A percentile compares a stretch with the other conserved stretches of the same genome.
These are phyloP conservation scores for Trichoderma virens DNA, from an alignment of 495 filamentous ascomycete genomes.

Conservation along the genomic window DNA sequence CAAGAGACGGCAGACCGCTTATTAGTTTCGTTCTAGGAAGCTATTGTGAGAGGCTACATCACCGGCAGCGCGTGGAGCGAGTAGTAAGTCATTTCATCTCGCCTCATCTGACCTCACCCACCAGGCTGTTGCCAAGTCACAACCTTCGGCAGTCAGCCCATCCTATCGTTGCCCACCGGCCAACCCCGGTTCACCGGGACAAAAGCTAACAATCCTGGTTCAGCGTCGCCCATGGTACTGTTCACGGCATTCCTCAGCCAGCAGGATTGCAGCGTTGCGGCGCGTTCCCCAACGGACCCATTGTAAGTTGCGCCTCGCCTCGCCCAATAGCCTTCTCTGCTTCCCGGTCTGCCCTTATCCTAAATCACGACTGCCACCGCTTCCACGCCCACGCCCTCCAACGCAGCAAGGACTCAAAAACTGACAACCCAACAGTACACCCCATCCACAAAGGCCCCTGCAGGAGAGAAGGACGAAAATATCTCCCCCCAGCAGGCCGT, in stretches of 20 bases:
- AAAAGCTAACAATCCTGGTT: constrained; percentile 39
- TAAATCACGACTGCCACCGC: background rate
- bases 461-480: constrained; percentile 82
- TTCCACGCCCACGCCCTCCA: background rate
- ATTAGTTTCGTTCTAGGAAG: constrained; percentile 2
- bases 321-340: background rate
- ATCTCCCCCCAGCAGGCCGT: constrained; percentile 65
- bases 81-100: constrained; percentile 30
- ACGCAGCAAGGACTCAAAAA: background rate
- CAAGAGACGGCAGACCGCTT: too few species aligned
- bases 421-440: constrained; percentile 62
- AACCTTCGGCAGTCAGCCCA: background rate
- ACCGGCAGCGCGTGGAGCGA: constrained; percentile 89
- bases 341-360: background rate
- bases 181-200: too few species aligned
- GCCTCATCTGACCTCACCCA: background rate
- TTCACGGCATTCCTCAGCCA: constrained; percentile 67
- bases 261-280: constrained; percentile 64
- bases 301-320: background rate
- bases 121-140: too few species aligned
- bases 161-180: background rate
- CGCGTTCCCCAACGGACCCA: constrained; percentile 44
- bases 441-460: constrained; percentile 82
- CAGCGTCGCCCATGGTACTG: constrained; percentile 46
- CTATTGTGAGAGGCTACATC: constrained; percentile 84